Evolutionary conservation across 495 filamentous ascomycete species (phyloP), one percentile per base, ranked within the genome.

Genomic region (Coniosporium apollinis): DNA sequence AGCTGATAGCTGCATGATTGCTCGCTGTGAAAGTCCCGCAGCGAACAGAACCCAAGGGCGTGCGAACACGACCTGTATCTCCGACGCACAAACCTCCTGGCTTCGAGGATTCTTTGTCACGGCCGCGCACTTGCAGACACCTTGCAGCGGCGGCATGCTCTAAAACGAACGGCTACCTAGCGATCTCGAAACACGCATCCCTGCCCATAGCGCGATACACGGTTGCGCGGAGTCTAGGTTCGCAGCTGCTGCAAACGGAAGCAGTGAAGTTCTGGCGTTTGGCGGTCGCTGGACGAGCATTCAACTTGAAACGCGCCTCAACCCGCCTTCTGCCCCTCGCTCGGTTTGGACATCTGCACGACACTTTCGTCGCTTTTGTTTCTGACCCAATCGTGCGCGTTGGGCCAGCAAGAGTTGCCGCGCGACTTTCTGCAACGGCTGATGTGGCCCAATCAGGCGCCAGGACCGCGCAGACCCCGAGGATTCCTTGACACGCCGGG

Each of bases 131-230:
- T 41, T 42, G 38, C 39, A 34, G 46, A n/a, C n/a, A n/a, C n/a
- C n/a, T n/a, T n/a, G n/a, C n/a, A n/a, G 10, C 22, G 13, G 38
- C 21, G 32, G 42, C 31, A 43, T 36, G 33, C 21, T 38, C 41
- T 40, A 46, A 50, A 49, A 43, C 43, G 30, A 38, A 14, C 33
- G n/a, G 22, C 13, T 24, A 10, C 19, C 34, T 19, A 24, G 21
- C 39, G 37, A 44, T 44, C n/a, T n/a, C n/a, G n/a, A n/a, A n/a
- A 47, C 47, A 16, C 43, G 37, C 19, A 35, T 34, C 26, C 34
- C 36, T 26, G 13, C 24, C 7, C 24, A 13, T 7, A 7, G 13
- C 13, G 7, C 24, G 13, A 8, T 13, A 13, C 7, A 8, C 13
- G 24, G 24, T 13, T 28, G 33, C 18, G 13, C 7, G 10, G 15